A percentile compares a stretch with the other conserved stretches of the same genome.
These are phyloP conservation scores for Saturnispora kantuleensis DNA, from an alignment of 805 yeast genomes.

Conservation along the genomic window DNA sequence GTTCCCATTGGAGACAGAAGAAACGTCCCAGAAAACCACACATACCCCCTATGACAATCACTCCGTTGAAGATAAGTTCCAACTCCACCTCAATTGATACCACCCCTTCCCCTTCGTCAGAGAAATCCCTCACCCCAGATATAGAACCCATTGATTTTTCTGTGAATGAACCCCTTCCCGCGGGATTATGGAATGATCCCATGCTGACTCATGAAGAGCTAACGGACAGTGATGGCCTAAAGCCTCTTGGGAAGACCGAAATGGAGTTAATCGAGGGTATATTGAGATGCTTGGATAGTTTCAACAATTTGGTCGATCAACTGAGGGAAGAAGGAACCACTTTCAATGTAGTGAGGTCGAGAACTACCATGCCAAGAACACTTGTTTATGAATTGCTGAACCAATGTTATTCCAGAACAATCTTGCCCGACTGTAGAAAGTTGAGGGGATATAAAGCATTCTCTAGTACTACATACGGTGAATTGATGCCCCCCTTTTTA, in stretches of 20 bases:
- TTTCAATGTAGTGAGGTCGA: constrained; percentile 13
- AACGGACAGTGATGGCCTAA: neutral
- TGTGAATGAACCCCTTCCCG: neutral
- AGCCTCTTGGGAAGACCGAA: neutral
- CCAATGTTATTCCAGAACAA: constrained; percentile 66
- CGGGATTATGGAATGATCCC: neutral
- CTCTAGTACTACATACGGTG: constrained; percentile 87
- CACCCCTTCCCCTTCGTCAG: neutral
- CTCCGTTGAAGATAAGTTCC: neutral
- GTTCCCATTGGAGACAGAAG: neutral
- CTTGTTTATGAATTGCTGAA: constrained; percentile 60
- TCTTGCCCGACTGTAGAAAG: constrained; percentile 60
- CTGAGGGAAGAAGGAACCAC: constrained; percentile 27
- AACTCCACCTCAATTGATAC: neutral
- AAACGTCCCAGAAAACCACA: neutral
- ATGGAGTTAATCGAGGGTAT: constrained; percentile 5
- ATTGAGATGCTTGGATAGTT: constrained; percentile 28
- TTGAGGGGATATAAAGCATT: constrained; percentile 72
- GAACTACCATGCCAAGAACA: constrained; percentile 27
- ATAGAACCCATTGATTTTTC: neutral
- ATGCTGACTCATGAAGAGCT: neutral
- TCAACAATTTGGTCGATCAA: constrained; percentile 31
- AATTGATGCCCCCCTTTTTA: constrained; percentile 68
- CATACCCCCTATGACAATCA: neutral
- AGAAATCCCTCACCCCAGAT: constrained; percentile 1